These are phyloP conservation scores for Populus davidiana DNA, from an alignment of 345 rosid species.

Conservation along the genomic window DNA sequence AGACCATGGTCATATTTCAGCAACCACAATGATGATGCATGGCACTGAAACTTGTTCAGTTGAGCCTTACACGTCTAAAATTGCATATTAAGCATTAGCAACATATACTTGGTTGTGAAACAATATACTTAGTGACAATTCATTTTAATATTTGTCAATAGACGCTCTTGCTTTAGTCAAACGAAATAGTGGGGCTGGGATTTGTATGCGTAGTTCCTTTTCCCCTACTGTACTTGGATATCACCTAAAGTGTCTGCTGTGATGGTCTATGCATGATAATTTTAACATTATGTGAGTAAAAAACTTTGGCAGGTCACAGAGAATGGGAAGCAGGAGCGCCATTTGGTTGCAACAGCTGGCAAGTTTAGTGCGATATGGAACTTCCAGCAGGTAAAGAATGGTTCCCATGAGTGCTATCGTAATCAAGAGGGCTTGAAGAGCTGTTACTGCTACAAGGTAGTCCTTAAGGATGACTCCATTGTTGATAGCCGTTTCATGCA, in stretches of 20 bases:
- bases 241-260: neutral
- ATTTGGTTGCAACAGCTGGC: constrained; percentile 94
- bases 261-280: neutral
- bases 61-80: neutral
- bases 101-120: too few species aligned
- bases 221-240: too few species aligned
- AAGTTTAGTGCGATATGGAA: constrained; percentile 94
- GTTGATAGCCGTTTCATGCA: constrained; percentile 98
- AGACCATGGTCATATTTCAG: neutral
- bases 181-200: too few species aligned
- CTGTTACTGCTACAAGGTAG: constrained; percentile 90
- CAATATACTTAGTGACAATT: too few species aligned
- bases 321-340: constrained; percentile 74
- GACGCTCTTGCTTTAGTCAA: too few species aligned
- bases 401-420: constrained; percentile 70
- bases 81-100: neutral
- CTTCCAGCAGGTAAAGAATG: constrained; percentile 76
- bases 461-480: constrained; percentile 82
- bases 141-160: too few species aligned
- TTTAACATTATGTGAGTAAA: constrained; percentile 7
- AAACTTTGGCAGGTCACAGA: constrained; percentile 58
- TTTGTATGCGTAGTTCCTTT: too few species aligned
- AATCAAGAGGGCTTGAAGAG: constrained; percentile 78
- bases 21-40: neutral
- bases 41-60: neutral